Evolutionary conservation across 2,329 filamentous ascomycete genomes (phyloP).

Genomic region (Sclerotiophoma versabilis): DNA sequence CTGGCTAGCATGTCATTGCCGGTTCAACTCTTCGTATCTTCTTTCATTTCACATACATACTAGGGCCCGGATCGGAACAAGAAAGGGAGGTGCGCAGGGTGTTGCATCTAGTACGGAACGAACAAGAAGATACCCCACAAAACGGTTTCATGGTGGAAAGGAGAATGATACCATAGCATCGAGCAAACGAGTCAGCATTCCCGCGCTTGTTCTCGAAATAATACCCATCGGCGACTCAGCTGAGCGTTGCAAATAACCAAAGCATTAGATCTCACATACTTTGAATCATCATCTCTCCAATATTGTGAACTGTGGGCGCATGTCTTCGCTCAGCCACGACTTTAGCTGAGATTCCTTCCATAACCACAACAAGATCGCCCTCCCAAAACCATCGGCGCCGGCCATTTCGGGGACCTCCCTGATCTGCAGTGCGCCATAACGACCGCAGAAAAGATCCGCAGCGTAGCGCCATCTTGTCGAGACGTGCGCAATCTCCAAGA

Average conservation of each 20-base stretch:
- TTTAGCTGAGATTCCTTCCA: constrained; percentile 2
- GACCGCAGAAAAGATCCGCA: constrained; percentile 7
- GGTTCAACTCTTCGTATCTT: constrained; percentile 1
- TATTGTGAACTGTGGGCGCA: not conserved
- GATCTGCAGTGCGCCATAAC: constrained; percentile 13
- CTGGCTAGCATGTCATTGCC: constrained; percentile 4
- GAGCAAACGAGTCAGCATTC: constrained; percentile 12
- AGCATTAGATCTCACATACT: constrained; percentile 5
- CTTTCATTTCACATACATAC: constrained; percentile 9
- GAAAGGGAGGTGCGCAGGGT: not conserved
- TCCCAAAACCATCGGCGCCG: not conserved
- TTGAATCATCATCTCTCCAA: constrained; percentile 1
- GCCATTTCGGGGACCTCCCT: constrained; percentile 1
- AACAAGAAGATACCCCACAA: constrained; percentile 20
- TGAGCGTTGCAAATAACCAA: constrained; percentile 2
- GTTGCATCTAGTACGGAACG: constrained; percentile 10
- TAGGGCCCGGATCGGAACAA: constrained; percentile 5
- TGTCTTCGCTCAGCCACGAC: not conserved
- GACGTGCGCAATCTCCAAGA: constrained; percentile 11
- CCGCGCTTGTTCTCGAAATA: not conserved
- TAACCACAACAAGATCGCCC: constrained; percentile 10
- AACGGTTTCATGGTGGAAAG: constrained; percentile 16
- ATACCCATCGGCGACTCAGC: constrained; percentile 6
- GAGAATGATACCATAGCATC: constrained; percentile 10
- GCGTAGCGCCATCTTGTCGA: constrained; percentile 10